phyloP scores from a whole-genome alignment of 2,329 filamentous ascomycete species.

The Penicillium corylophilum region DNA sequence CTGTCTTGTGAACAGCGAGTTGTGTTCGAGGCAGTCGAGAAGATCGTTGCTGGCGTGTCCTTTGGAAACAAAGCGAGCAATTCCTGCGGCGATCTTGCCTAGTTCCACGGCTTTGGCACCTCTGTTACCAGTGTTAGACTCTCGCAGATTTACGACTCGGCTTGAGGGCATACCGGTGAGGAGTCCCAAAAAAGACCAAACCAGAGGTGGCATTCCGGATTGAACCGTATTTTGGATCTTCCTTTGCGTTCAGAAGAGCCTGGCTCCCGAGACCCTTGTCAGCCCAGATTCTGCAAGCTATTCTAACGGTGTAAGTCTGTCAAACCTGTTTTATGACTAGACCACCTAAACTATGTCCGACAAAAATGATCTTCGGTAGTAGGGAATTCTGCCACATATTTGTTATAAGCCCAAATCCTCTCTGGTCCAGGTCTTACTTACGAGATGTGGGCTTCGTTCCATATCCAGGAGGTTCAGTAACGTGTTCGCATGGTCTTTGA shows the following conservation, averaged over 20 bases:
- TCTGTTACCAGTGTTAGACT: not conserved
- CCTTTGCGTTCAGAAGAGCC: constrained; percentile 36
- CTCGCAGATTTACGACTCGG: not conserved
- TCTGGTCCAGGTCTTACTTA: not conserved
- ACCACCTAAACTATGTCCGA: constrained; percentile 33
- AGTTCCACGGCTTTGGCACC: constrained; percentile 34
- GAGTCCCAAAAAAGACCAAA: constrained; percentile 37
- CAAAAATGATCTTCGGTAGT: constrained; percentile 31
- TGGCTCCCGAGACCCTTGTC: constrained; percentile 5
- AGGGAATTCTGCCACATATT: constrained; percentile 10
- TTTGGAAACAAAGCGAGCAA: constrained; percentile 33
- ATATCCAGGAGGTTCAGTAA: constrained; percentile 33
- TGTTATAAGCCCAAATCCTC: too few relatives aligned
- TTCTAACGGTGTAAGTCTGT: not conserved
- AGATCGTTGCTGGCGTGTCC: constrained; percentile 33
- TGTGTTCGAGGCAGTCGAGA: constrained; percentile 30
- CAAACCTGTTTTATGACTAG: constrained; percentile 34
- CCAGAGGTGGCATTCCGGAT: constrained; percentile 35
- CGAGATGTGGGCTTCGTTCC: constrained; percentile 29
- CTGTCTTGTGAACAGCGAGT: constrained; percentile 31
- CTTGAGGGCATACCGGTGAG: constrained; percentile 19
- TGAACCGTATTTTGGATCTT: constrained; percentile 34
- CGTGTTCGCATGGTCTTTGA: constrained; percentile 37
- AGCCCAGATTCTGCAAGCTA: not conserved
- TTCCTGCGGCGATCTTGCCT: constrained; percentile 34